A percentile compares a stretch with the other conserved stretches of the same genome.
These are phyloP conservation scores for Globisporangium cystogenes DNA, from an alignment of 352 stramenopile genomes.

Conservation along the genomic window DNA sequence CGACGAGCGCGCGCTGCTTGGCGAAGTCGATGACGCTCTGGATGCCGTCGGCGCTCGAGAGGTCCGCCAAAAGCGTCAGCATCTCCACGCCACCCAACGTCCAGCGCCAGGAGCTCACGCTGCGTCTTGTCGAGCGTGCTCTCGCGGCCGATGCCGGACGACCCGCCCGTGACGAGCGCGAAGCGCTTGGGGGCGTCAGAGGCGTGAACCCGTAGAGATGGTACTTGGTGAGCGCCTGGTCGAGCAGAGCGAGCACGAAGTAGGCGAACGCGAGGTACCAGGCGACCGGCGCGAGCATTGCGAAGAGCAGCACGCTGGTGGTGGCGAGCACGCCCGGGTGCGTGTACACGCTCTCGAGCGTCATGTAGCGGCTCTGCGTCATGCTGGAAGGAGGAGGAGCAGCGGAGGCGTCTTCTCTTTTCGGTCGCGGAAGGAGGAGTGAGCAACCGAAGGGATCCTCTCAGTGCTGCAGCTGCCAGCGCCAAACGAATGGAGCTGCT, in stretches of 20 bases:
- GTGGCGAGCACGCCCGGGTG: background rate
- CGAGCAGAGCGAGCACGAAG: constrained; percentile 5
- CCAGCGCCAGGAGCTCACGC: constrained; percentile 59
- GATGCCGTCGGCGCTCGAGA: constrained; percentile 43
- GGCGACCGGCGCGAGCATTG: no score
- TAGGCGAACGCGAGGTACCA: no score
- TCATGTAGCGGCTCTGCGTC: constrained; percentile 6
- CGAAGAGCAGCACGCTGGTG: no score
- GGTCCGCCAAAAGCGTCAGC: constrained; percentile 36
- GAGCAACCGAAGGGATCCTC: no score
- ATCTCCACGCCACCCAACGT: constrained; percentile 48
- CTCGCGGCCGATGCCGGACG: constrained; percentile 64
- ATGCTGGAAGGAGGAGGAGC: no score
- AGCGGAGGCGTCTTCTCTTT: no score
- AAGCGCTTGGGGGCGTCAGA: constrained; percentile 45
- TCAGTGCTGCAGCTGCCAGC: no score
- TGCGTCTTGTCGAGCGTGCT: constrained; percentile 73
- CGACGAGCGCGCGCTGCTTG: constrained; percentile 42
- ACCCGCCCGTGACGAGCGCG: constrained; percentile 70
- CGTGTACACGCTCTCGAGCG: constrained; percentile 8
- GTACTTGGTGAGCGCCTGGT: constrained; percentile 27
- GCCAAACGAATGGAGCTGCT: no score
- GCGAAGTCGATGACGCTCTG: constrained; percentile 47
- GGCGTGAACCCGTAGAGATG: no score
- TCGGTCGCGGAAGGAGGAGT: background rate